These are phyloP conservation scores for Nemania sp. DNA, from an alignment of 2,329 filamentous ascomycete species.

Conservation along the genomic window DNA sequence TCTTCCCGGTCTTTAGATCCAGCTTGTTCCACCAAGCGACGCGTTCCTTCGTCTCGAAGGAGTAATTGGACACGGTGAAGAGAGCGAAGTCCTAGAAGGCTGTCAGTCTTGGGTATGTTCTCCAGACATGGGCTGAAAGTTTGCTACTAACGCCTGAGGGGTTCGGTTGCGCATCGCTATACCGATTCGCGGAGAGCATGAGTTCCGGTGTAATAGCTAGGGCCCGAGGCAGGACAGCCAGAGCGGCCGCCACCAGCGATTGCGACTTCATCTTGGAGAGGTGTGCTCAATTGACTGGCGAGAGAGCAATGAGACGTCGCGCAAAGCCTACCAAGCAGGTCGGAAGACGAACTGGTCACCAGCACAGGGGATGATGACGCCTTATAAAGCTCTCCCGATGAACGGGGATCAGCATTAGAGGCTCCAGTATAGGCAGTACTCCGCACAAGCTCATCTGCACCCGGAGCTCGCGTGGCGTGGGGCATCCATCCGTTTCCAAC, in stretches of 20 bases:
- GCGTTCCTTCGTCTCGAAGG: constrained; percentile 66
- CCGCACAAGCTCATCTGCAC: constrained; percentile 28
- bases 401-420: constrained; percentile 24
- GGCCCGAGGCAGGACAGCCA: constrained; percentile 47
- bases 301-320: constrained; percentile 29
- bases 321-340: constrained; percentile 32
- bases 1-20: constrained; percentile 65
- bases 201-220: constrained; percentile 49
- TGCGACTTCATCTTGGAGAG: constrained; percentile 46
- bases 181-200: constrained; percentile 52
- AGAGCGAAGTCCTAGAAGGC: constrained; percentile 56
- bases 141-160: constrained; percentile 50
- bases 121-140: background rate
- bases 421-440: constrained; percentile 35
- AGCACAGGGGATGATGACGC: constrained; percentile 26
- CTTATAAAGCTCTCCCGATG: constrained; percentile 33
- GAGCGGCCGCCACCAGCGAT: constrained; percentile 43
- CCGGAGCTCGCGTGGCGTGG: constrained; percentile 21
- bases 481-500: background rate
- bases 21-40: constrained; percentile 64
- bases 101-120: constrained; percentile 33
- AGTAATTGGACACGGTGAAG: constrained; percentile 67
- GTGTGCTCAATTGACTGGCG: constrained; percentile 34
- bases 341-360: background rate
- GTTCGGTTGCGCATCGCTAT: constrained; percentile 50